A percentile compares a stretch with the other conserved stretches of the same genome.
Conservation (phyloP, 2,329 filamentous ascomycete species). For the Elsinoe perseae region DNA sequence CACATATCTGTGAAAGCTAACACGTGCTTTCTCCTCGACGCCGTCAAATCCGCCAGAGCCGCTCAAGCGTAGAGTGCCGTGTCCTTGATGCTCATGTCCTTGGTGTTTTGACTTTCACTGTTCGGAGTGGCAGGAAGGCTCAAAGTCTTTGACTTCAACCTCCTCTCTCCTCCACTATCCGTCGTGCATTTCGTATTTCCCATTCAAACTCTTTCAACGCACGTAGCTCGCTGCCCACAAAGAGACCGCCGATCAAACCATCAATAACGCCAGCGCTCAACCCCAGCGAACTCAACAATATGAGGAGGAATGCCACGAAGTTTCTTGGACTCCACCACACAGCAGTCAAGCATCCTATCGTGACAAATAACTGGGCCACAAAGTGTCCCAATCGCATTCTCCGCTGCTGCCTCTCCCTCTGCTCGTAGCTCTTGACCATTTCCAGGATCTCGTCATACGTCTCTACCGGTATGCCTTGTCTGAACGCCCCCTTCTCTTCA, state of each 20-base stretch:
- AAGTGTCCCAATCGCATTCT: conserved; percentile 69
- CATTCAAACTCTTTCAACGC: conserved; percentile 86
- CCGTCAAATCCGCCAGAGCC: too few relatives aligned
- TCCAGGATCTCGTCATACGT: conserved; percentile 64
- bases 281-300: conserved; percentile 70
- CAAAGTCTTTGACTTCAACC: neutral
- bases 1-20: too few relatives aligned
- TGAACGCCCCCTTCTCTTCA: neutral
- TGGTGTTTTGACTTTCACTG: neutral
- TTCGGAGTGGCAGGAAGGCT: neutral
- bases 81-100: too few relatives aligned
- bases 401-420: conserved; percentile 64
- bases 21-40: too few relatives aligned
- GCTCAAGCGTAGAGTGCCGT: too few relatives aligned
- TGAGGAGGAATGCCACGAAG: conserved; percentile 71
- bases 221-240: conserved; percentile 75
- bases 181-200: conserved; percentile 68
- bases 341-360: conserved; percentile 67
- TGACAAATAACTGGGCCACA: conserved; percentile 55
- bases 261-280: conserved; percentile 71
- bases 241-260: conserved; percentile 77
- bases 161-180: conserved; percentile 21
- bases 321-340: conserved; percentile 78
- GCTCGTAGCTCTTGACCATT: conserved; percentile 60
- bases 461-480: conserved; percentile 17